These are phyloP conservation scores for Trichoderma simmonsii DNA, from an alignment of 2,329 filamentous ascomycete genomes.

Conservation along the genomic window DNA sequence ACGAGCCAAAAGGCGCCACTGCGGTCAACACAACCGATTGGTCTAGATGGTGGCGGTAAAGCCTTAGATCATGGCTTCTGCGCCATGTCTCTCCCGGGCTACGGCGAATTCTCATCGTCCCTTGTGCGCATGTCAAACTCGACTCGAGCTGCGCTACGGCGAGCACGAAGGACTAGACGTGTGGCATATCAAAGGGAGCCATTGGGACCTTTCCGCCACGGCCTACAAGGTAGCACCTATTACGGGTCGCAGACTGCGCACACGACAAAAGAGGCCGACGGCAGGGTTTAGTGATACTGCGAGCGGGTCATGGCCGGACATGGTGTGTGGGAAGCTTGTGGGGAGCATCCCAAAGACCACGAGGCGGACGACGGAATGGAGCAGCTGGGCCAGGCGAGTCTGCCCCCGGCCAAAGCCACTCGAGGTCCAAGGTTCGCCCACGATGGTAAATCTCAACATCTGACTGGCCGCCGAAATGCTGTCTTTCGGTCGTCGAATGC, in stretches of 20 bases:
- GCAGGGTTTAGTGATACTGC: not conserved
- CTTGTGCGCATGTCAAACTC: not conserved
- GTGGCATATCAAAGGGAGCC: not conserved
- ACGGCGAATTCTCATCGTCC: not conserved
- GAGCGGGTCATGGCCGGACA: not conserved
- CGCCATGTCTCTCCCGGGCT: not conserved
- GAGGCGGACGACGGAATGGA: constrained; percentile 11
- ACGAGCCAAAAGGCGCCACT: not conserved
- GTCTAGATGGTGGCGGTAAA: constrained; percentile 4
- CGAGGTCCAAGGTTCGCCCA: constrained; percentile 21
- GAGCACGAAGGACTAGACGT: not conserved
- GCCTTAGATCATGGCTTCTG: constrained; percentile 1
- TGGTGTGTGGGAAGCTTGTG: constrained; percentile 13
- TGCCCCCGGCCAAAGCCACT: constrained; percentile 14
- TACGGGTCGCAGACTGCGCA: not conserved
- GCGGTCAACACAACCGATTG: not conserved
- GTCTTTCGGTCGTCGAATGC: constrained; percentile 21
- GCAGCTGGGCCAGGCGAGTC: constrained; percentile 6
- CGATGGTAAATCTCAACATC: constrained; percentile 16
- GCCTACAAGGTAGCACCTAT: not conserved
- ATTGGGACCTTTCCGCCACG: constrained; percentile 9
- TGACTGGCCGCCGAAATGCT: constrained; percentile 21
- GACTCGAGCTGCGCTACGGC: not conserved
- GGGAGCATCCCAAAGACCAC: not conserved
- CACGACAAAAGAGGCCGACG: not conserved